Conservation (phyloP, 1,284 basidiomycete genomes). For the Puccinia triticina region DNA sequence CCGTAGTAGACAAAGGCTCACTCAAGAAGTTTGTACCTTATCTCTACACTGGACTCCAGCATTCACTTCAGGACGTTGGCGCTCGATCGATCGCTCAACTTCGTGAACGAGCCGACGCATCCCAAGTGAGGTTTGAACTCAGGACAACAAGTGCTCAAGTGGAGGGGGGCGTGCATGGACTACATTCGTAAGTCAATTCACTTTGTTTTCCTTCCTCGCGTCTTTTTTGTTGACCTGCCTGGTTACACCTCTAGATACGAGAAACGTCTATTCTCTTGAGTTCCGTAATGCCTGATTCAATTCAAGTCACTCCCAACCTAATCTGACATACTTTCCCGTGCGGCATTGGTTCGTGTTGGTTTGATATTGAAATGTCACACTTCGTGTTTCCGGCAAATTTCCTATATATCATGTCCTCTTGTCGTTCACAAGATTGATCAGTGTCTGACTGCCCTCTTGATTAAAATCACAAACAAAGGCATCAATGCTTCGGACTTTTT, state of each 20-base stretch:
- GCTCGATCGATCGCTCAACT: constrained; percentile 71
- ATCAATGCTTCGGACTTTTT: background rate
- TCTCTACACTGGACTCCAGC: constrained; percentile 87
- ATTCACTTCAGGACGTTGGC: constrained; percentile 93
- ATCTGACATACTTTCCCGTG: too few species aligned
- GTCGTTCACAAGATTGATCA: background rate
- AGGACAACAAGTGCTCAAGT: constrained; percentile 93
- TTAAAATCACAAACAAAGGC: too few species aligned
- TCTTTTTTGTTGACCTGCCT: background rate
- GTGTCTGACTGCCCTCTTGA: background rate
- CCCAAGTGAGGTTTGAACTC: constrained; percentile 84
- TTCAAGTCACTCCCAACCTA: background rate
- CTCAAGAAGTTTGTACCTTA: constrained; percentile 86
- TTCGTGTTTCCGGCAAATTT: too few species aligned
- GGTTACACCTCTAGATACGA: constrained; percentile 31
- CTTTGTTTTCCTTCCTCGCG: background rate
- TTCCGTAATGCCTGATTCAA: background rate
- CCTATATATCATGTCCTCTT: too few species aligned
- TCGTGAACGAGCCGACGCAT: constrained; percentile 68
- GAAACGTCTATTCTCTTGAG: constrained; percentile 49
- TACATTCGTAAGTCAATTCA: constrained; percentile 72
- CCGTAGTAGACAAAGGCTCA: constrained; percentile 96
- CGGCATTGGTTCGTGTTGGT: background rate
- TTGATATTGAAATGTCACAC: too few species aligned
- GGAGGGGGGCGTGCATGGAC: constrained; percentile 91